Conservation (phyloP, 2,329 filamentous ascomycete genomes). For the Stachybotrys chlorohalonatus region DNA sequence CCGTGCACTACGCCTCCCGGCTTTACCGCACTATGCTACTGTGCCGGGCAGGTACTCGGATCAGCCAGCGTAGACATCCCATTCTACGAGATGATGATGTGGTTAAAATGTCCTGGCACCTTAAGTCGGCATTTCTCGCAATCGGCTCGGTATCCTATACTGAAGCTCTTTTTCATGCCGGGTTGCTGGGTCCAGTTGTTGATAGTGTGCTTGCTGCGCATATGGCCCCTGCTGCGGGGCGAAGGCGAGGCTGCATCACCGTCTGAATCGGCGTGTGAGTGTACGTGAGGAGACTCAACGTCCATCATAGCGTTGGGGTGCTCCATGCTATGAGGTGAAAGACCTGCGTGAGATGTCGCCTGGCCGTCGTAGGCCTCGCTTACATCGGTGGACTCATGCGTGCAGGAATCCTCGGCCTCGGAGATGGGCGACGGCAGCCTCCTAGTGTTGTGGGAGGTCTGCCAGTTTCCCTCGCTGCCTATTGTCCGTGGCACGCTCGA, state of each 20-base stretch:
- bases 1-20: neutral
- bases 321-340: constrained; percentile 26
- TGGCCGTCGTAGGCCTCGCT: constrained; percentile 13
- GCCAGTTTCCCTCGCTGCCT: constrained; percentile 38
- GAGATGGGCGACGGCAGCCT: constrained; percentile 52
- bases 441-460: constrained; percentile 41
- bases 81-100: constrained; percentile 59
- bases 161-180: constrained; percentile 61
- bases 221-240: constrained; percentile 44
- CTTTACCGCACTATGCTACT: neutral
- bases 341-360: constrained; percentile 10
- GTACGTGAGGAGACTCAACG: constrained; percentile 16
- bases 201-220: constrained; percentile 49
- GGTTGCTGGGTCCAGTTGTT: constrained; percentile 53
- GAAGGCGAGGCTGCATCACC: constrained; percentile 33
- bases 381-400: constrained; percentile 22
- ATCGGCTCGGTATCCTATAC: constrained; percentile 69
- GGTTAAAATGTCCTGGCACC: constrained; percentile 72
- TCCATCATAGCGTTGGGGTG: constrained; percentile 30
- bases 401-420: constrained; percentile 41
- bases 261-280: constrained; percentile 12
- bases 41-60: constrained; percentile 1
- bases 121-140: constrained; percentile 70
- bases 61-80: constrained; percentile 16
- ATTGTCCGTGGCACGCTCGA: constrained; percentile 40